Conservation (phyloP, 148 eudicot species). For the Rhododendron simsii region DNA sequence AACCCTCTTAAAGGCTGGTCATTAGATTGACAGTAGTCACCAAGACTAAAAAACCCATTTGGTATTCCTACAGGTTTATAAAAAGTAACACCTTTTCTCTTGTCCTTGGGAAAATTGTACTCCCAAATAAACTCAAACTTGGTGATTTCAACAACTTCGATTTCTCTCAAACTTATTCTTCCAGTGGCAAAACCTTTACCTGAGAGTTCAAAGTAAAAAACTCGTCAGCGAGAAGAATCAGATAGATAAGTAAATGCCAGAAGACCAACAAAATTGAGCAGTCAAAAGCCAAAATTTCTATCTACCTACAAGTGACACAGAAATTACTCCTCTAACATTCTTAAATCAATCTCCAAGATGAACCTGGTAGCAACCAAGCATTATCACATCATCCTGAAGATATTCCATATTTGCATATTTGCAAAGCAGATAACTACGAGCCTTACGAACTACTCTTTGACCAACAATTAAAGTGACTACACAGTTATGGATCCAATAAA, state of each 20-base stretch:
- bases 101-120: slow-evolving; percentile 37
- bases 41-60: slow-evolving; percentile 64
- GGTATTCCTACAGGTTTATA: slow-evolving; percentile 66
- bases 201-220: slow-evolving; percentile 25
- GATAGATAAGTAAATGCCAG: neutral
- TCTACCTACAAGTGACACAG: neutral
- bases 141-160: slow-evolving; percentile 65
- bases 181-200: slow-evolving; percentile 75
- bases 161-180: slow-evolving; percentile 63
- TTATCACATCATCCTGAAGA: neutral
- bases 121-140: slow-evolving; percentile 70
- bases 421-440: neutral
- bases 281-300: neutral
- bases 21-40: slow-evolving; percentile 72
- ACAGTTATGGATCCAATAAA: neutral
- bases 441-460: neutral
- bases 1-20: slow-evolving; percentile 47
- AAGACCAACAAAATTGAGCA: neutral
- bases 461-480: neutral
- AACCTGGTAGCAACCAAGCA: neutral
- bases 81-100: slow-evolving; percentile 44
- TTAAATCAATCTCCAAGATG: neutral
- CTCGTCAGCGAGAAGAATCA: slow-evolving; percentile 9
- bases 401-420: neutral
- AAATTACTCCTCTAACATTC: neutral